Percentiles rank a stretch among this genome's conserved stretches.
Evolutionary conservation across 768 basidiomycete genomes (phyloP).

Genomic region (Lactarius deliciosus): DNA sequence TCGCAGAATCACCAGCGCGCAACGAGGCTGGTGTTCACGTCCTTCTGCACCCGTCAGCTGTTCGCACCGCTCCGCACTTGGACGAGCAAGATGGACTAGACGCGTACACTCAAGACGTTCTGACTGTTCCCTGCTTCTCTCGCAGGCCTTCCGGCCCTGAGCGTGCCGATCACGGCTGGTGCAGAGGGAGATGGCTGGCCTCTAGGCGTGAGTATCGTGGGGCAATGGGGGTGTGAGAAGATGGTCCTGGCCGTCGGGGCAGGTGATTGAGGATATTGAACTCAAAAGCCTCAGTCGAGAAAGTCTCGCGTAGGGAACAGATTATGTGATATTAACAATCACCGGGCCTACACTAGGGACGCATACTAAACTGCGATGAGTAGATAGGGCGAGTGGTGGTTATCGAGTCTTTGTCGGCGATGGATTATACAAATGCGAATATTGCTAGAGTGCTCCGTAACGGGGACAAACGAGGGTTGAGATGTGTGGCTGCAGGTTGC

Average conservation of each 20-base stretch:
- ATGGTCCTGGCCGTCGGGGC: slow-evolving; percentile 56
- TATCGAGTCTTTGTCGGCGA: neutral
- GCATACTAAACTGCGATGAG: slow-evolving; percentile 9
- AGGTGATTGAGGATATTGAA: slow-evolving; percentile 39
- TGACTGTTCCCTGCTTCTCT: slow-evolving; percentile 93
- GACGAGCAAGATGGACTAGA: slow-evolving; percentile 38
- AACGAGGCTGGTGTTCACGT: slow-evolving; percentile 61
- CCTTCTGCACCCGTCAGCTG: slow-evolving; percentile 83
- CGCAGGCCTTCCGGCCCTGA: slow-evolving; percentile 83
- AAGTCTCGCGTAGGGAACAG: neutral
- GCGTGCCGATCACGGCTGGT: slow-evolving; percentile 52
- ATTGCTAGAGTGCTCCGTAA: neutral
- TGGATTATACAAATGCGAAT: slow-evolving; percentile 18
- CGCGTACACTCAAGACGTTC: slow-evolving; percentile 84
- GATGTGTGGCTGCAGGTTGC: neutral
- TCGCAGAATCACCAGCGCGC: slow-evolving; percentile 34
- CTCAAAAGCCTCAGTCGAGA: neutral
- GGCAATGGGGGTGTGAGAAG: slow-evolving; percentile 82
- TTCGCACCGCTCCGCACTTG: slow-evolving; percentile 76
- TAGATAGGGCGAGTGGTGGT: slow-evolving; percentile 18
- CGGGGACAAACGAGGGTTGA: neutral
- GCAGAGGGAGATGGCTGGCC: slow-evolving; percentile 66
- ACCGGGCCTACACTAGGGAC: slow-evolving; percentile 9
- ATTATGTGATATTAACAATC: slow-evolving; percentile 19
- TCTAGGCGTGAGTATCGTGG: slow-evolving; percentile 77